Evolutionary conservation across 768 basidiomycete genomes (phyloP).

Genomic region (Sporobolomyces roseus): DNA sequence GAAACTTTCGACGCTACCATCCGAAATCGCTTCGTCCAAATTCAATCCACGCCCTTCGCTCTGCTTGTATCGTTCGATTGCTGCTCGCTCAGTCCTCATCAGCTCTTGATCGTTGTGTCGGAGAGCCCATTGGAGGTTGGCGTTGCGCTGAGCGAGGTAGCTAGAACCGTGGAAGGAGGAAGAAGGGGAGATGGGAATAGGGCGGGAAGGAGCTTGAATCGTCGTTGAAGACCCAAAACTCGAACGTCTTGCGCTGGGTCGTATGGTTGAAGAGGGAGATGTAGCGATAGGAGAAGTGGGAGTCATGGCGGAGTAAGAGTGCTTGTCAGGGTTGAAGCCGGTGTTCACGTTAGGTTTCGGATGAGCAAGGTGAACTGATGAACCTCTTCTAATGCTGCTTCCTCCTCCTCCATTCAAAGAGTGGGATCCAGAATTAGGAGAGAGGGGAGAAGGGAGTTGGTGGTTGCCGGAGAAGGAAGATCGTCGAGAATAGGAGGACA

Average conservation of each 20-base stretch:
- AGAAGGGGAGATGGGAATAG: conserved; percentile 16
- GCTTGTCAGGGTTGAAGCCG: too few relatives aligned
- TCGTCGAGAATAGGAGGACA: neutral
- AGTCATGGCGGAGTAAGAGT: too few relatives aligned
- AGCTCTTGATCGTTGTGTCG: conserved; percentile 1
- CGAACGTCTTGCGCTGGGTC: neutral
- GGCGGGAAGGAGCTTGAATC: neutral
- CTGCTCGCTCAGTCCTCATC: conserved; percentile 1
- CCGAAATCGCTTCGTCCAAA: neutral
- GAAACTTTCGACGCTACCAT: neutral
- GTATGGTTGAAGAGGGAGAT: neutral
- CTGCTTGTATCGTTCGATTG: neutral
- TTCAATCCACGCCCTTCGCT: neutral
- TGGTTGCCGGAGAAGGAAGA: neutral
- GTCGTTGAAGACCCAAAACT: neutral
- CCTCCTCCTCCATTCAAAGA: too few relatives aligned
- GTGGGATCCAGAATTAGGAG: too few relatives aligned
- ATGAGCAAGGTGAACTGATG: too few relatives aligned
- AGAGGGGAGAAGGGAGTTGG: neutral
- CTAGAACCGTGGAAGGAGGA: neutral
- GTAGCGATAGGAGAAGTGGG: neutral
- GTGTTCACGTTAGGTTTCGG: too few relatives aligned
- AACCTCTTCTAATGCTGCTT: too few relatives aligned
- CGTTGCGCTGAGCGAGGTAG: conserved; percentile 3
- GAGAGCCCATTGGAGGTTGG: conserved; percentile 9